Evolutionary conservation across 179 eudicot species (phyloP).

Genomic region (Spinacia oleracea): DNA sequence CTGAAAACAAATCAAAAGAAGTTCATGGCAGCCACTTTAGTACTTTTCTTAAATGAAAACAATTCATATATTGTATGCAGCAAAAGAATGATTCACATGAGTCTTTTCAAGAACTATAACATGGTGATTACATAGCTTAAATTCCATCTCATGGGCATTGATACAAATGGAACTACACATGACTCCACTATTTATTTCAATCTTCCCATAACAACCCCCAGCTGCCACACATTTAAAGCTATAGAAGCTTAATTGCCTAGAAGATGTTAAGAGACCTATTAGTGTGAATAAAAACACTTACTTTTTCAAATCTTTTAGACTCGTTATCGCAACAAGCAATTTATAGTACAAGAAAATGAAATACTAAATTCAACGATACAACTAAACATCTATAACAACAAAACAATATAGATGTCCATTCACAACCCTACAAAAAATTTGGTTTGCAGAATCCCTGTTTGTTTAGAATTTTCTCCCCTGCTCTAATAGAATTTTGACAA

Average conservation of each 20-base stretch:
- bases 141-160: constrained; percentile 75
- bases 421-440: neutral
- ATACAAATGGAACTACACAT: constrained; percentile 67
- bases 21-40: neutral
- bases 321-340: neutral
- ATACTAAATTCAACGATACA: neutral
- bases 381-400: too few relatives aligned
- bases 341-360: neutral
- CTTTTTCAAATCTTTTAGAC: neutral
- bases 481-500: neutral
- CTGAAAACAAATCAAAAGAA: constrained; percentile 34
- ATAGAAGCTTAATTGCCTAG: constrained; percentile 83
- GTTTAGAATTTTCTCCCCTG: too few relatives aligned
- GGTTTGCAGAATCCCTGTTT: neutral
- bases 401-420: too few relatives aligned
- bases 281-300: neutral
- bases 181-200: constrained; percentile 81
- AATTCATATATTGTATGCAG: neutral
- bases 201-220: constrained; percentile 60
- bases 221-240: constrained; percentile 92
- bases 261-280: constrained; percentile 5
- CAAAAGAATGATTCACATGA: constrained; percentile 41
- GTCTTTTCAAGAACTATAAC: constrained; percentile 51
- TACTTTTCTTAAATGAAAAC: neutral
- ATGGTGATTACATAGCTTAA: constrained; percentile 84